Evolutionary conservation across 129 eudicot genomes (phyloP).

Genomic region (Escallonia rubra): DNA sequence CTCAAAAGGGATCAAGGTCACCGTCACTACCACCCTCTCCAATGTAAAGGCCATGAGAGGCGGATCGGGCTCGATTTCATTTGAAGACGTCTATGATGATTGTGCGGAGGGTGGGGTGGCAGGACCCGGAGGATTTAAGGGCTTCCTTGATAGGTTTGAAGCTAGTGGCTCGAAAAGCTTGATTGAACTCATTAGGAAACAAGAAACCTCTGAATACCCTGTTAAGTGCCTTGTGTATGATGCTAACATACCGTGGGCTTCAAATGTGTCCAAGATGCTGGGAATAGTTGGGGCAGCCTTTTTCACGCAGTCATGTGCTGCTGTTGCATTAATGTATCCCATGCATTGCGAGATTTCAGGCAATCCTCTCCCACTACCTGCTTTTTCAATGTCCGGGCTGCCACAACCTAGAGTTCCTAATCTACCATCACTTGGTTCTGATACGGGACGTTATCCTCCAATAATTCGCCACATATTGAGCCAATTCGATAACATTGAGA

Average conservation of each 20-base stretch:
- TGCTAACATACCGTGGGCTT: conserved; percentile 41
- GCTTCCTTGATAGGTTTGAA: conserved; percentile 35
- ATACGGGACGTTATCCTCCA: conserved; percentile 25
- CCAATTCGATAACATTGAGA: conserved; percentile 28
- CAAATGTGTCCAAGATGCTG: conserved; percentile 21
- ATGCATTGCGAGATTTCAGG: conserved; percentile 22
- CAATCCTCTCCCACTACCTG: conserved; percentile 14
- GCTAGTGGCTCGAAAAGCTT: conserved; percentile 22
- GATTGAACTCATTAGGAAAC: conserved; percentile 15
- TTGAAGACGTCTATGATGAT: conserved; percentile 33
- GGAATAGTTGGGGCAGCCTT: conserved; percentile 34
- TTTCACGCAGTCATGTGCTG: conserved; percentile 49
- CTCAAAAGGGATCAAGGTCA: conserved; percentile 38
- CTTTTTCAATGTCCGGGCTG: conserved; percentile 20
- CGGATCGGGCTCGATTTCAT: conserved; percentile 12
- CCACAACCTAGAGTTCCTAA: conserved; percentile 23
- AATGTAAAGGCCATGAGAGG: conserved; percentile 18
- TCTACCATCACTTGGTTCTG: conserved; percentile 25
- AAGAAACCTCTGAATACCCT: conserved; percentile 22
- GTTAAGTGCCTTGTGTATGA: conserved; percentile 40
- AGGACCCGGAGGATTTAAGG: conserved; percentile 39
- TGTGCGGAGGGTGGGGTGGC: conserved; percentile 24
- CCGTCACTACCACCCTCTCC: conserved; percentile 29
- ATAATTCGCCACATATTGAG: conserved; percentile 20
- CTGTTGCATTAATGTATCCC: conserved; percentile 29